phyloP scores from a whole-genome alignment of 2,329 filamentous ascomycete species.

The Verticillium albo-atrum region DNA sequence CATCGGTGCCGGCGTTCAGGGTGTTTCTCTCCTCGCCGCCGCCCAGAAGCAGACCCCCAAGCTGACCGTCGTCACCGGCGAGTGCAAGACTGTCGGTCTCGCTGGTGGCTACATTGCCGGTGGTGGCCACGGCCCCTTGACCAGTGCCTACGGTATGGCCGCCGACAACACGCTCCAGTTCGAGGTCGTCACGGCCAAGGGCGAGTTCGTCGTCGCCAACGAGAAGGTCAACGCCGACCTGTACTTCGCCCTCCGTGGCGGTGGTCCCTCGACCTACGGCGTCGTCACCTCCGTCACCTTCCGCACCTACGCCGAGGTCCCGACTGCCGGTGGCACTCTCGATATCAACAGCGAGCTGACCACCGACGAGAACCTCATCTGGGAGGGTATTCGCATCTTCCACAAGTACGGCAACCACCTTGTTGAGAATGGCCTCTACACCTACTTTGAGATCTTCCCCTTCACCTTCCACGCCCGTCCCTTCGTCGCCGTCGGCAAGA shows the following conservation, averaged over 20 bases:
- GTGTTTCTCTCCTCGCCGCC: constrained; percentile 34
- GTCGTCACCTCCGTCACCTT: constrained; percentile 48
- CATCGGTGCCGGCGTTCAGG: constrained; percentile 49
- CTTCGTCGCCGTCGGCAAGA: constrained; percentile 30
- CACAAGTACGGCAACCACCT: constrained; percentile 35
- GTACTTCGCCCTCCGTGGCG: constrained; percentile 53
- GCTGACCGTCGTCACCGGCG: constrained; percentile 45
- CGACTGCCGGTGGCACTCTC: constrained; percentile 34
- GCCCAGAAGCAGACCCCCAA: constrained; percentile 31
- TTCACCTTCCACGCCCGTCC: constrained; percentile 34
- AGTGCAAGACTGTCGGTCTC: constrained; percentile 52
- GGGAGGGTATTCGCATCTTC: constrained; percentile 41
- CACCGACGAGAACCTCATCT: constrained; percentile 36
- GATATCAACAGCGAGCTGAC: constrained; percentile 31
- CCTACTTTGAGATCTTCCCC: constrained; percentile 37
- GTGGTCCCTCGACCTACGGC: constrained; percentile 48
- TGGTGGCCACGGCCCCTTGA: constrained; percentile 48
- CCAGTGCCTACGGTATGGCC: constrained; percentile 34
- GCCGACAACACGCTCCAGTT: constrained; percentile 45
- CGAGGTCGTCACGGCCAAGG: constrained; percentile 40
- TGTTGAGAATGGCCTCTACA: constrained; percentile 35
- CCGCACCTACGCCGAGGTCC: constrained; percentile 44
- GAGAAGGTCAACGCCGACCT: constrained; percentile 43
- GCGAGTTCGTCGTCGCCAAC: constrained; percentile 38
- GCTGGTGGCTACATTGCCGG: constrained; percentile 59